These are phyloP conservation scores for Termitomyces sp. DNA, from an alignment of 768 basidiomycete species.

Conservation along the genomic window DNA sequence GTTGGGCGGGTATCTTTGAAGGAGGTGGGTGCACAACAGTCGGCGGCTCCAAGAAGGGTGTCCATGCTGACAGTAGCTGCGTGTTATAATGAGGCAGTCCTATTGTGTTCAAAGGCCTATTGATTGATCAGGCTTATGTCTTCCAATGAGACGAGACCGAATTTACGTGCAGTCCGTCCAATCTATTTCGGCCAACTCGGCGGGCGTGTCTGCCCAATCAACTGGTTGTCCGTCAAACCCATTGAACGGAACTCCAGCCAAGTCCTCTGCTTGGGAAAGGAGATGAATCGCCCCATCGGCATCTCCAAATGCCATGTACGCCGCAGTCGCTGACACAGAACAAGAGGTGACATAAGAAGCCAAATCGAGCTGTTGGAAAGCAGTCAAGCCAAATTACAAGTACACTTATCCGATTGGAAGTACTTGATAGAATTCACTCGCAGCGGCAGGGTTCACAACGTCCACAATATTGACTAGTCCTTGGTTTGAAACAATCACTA, in stretches of 20 bases:
- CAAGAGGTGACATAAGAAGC: constrained; percentile 73
- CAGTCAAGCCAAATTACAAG: neutral
- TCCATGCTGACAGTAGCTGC: constrained; percentile 72
- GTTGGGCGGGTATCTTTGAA: constrained; percentile 70
- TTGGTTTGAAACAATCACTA: constrained; percentile 73
- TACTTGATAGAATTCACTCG: constrained; percentile 80
- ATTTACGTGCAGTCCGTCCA: constrained; percentile 82
- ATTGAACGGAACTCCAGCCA: constrained; percentile 67
- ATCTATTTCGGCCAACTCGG: constrained; percentile 61
- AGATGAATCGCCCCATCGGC: constrained; percentile 81
- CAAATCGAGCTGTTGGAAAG: constrained; percentile 51
- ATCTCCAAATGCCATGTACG: constrained; percentile 93
- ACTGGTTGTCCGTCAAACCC: constrained; percentile 84
- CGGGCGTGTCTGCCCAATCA: constrained; percentile 78
- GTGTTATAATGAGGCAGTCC: constrained; percentile 83
- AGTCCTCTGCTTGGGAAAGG: constrained; percentile 65
- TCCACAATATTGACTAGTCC: constrained; percentile 87
- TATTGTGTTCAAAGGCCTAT: constrained; percentile 81
- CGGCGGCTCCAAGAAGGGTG: constrained; percentile 35
- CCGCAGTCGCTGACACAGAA: constrained; percentile 79
- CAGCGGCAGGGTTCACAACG: constrained; percentile 59
- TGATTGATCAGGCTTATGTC: neutral
- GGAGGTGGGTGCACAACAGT: constrained; percentile 58
- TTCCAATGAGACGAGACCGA: neutral
- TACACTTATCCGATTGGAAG: neutral